Evolutionary conservation across 2,329 filamentous ascomycete species (phyloP).

Genomic region (Aspergillus awamori): DNA sequence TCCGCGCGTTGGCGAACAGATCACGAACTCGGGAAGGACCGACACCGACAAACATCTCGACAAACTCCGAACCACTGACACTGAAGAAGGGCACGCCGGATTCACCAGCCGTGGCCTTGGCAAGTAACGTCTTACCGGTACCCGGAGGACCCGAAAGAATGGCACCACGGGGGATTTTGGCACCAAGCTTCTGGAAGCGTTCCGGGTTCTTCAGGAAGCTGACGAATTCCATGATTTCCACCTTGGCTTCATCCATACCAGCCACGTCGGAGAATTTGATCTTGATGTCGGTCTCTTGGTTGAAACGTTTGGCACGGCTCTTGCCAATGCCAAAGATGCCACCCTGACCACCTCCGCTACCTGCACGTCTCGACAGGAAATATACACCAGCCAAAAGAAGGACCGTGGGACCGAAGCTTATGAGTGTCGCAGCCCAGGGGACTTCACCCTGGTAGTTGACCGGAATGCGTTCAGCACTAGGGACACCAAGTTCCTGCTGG

Average conservation of each 20-base stretch:
- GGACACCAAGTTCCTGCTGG: slow-evolving; percentile 84
- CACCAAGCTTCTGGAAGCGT: slow-evolving; percentile 88
- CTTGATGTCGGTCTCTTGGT: slow-evolving; percentile 93
- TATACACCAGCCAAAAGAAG: slow-evolving; percentile 81
- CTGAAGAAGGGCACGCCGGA: slow-evolving; percentile 97
- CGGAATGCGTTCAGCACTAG: slow-evolving; percentile 84
- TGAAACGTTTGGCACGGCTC: slow-evolving; percentile 95
- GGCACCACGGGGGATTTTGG: slow-evolving; percentile 95
- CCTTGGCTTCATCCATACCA: slow-evolving; percentile 96
- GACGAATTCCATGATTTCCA: slow-evolving; percentile 99
- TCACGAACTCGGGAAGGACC: slow-evolving; percentile 94
- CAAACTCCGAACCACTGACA: slow-evolving; percentile 97
- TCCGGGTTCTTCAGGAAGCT: slow-evolving; percentile 93
- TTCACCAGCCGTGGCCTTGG: slow-evolving; percentile 96
- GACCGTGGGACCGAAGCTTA: slow-evolving; percentile 84
- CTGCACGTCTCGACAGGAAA: slow-evolving; percentile 76
- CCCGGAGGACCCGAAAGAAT: slow-evolving; percentile 97
- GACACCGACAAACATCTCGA: slow-evolving; percentile 99
- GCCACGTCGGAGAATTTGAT: slow-evolving; percentile 97
- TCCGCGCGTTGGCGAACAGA: slow-evolving; percentile 89
- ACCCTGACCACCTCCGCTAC: slow-evolving; percentile 65
- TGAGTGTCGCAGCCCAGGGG: slow-evolving; percentile 68
- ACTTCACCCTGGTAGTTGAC: slow-evolving; percentile 83
- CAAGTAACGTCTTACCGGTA: slow-evolving; percentile 96
- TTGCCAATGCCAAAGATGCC: slow-evolving; percentile 96